A percentile compares a stretch with the other conserved stretches of the same genome.
Conservation (phyloP, 2,329 filamentous ascomycete species). For the Mollisia scopiformis region DNA sequence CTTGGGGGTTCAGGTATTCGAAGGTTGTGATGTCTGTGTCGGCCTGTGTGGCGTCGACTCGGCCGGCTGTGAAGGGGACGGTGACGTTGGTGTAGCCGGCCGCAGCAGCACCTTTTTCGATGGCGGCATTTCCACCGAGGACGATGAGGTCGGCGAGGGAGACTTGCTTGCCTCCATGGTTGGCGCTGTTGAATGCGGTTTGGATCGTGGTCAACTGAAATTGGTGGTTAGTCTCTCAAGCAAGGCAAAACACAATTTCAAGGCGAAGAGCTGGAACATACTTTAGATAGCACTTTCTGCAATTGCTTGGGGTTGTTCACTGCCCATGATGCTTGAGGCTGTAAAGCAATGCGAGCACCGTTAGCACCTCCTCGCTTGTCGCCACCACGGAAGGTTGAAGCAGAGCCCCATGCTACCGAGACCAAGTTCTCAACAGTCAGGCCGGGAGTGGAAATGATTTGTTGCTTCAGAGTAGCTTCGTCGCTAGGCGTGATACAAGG, state of each 20-base stretch:
- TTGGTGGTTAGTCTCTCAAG: slow-evolving; percentile 1
- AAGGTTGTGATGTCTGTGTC: slow-evolving; percentile 58
- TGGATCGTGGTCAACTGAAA: slow-evolving; percentile 39
- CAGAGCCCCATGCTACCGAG: slow-evolving; percentile 68
- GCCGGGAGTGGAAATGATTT: slow-evolving; percentile 63
- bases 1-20: slow-evolving; percentile 54
- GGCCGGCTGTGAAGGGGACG: slow-evolving; percentile 59
- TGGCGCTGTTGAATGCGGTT: slow-evolving; percentile 56
- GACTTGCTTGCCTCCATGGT: slow-evolving; percentile 53
- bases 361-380: slow-evolving; percentile 86
- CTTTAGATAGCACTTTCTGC: slow-evolving; percentile 28
- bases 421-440: slow-evolving; percentile 64
- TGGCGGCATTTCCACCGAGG: slow-evolving; percentile 55
- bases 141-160: slow-evolving; percentile 63
- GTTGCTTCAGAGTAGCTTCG: slow-evolving; percentile 65
- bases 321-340: slow-evolving; percentile 72
- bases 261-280: slow-evolving; percentile 6
- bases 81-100: slow-evolving; percentile 37
- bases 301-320: slow-evolving; percentile 76
- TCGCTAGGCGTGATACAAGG: slow-evolving; percentile 54
- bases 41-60: slow-evolving; percentile 58
- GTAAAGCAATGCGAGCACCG: slow-evolving; percentile 74
- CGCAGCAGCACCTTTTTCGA: slow-evolving; percentile 54
- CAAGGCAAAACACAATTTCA: neutral
- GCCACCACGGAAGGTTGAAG: slow-evolving; percentile 71